Percentiles rank a stretch among this genome's conserved stretches.
Evolutionary conservation across 345 rosid species (phyloP).

Genomic region (Cardamine resedifolia): DNA sequence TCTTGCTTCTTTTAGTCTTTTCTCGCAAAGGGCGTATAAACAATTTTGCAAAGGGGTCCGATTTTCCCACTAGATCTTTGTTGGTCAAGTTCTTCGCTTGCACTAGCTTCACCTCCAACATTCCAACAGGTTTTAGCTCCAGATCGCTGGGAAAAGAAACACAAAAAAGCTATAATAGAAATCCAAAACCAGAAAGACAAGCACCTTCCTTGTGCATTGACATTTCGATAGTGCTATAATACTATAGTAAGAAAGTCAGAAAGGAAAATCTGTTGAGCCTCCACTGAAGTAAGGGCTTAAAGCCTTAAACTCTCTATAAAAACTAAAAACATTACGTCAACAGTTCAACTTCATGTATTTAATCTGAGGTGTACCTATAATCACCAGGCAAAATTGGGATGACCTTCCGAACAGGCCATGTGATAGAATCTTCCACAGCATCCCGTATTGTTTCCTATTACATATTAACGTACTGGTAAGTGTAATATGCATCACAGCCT

Average conservation of each 20-base stretch:
- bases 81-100: conserved; percentile 92
- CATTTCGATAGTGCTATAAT: background rate
- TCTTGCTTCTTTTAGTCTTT: conserved; percentile 75
- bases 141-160: conserved; percentile 64
- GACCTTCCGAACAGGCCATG: conserved; percentile 98
- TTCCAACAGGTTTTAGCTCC: conserved; percentile 92
- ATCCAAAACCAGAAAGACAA: conserved; percentile 9
- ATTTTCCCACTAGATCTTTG: conserved; percentile 94
- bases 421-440: conserved; percentile 95
- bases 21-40: conserved; percentile 82
- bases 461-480: conserved; percentile 25
- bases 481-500: conserved; percentile 9
- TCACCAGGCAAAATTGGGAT: conserved; percentile 97
- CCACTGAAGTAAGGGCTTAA: background rate
- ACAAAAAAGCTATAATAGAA: background rate
- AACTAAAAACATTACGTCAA: conserved; percentile 15
- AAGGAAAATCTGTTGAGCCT: background rate
- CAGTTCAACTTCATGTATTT: conserved; percentile 12
- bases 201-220: conserved; percentile 8
- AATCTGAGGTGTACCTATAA: conserved; percentile 63
- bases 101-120: conserved; percentile 94
- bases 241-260: background rate
- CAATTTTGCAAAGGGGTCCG: conserved; percentile 89
- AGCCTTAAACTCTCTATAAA: conserved; percentile 1
- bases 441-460: conserved; percentile 83